Conservation (phyloP, 345 rosid species). For the Eucalyptus tenuipes region DNA sequence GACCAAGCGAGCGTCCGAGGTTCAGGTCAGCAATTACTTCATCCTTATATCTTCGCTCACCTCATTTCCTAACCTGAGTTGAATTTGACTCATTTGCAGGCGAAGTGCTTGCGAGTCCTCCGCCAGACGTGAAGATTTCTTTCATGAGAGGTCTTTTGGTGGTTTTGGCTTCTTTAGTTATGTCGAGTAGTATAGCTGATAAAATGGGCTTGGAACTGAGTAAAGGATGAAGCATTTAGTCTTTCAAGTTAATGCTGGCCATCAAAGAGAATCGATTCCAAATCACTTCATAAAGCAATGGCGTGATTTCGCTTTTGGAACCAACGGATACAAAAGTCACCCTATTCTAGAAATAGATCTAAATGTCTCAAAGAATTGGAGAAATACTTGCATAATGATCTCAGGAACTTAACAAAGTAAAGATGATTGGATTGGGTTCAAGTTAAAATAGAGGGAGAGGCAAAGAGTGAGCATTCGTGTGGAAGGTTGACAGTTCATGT, state of each 20-base stretch:
- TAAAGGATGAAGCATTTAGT: neutral
- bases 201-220: neutral
- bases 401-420: neutral
- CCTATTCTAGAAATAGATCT: neutral
- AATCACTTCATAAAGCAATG: neutral
- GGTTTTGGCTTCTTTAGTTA: neutral
- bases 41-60: neutral
- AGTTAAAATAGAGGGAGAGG: neutral
- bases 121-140: neutral
- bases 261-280: neutral
- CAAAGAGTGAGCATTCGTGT: neutral
- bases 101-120: neutral
- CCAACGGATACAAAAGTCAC: neutral
- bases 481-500: neutral
- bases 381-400: neutral
- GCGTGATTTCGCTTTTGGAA: neutral
- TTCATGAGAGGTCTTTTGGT: neutral
- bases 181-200: neutral
- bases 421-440: neutral
- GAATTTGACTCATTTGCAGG: neutral
- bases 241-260: neutral
- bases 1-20: constrained; percentile 46
- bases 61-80: neutral
- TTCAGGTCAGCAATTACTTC: constrained; percentile 21
- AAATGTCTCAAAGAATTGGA: neutral